Conservation (phyloP, 768 basidiomycete species). For the Strobilomyces confusus region DNA sequence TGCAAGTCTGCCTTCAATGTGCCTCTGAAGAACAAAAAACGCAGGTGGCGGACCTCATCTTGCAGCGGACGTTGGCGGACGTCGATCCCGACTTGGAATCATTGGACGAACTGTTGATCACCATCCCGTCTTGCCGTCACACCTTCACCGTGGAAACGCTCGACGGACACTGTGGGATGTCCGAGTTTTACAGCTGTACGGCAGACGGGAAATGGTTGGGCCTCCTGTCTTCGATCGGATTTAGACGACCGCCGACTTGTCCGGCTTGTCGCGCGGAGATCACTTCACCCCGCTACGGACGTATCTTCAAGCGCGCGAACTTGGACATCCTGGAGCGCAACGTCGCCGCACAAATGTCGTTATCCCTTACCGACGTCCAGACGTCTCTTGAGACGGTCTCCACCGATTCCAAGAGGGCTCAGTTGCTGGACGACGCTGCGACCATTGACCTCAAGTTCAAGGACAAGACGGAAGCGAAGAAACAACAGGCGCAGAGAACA, state of each 20-base stretch:
- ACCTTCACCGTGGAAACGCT: slow-evolving; percentile 69
- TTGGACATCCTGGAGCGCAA: slow-evolving; percentile 66
- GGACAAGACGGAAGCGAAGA: slow-evolving; percentile 1
- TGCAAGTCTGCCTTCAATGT: slow-evolving; percentile 55
- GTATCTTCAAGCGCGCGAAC: slow-evolving; percentile 56
- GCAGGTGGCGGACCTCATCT: slow-evolving; percentile 56
- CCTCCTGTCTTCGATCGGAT: slow-evolving; percentile 39
- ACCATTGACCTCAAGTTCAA: slow-evolving; percentile 17
- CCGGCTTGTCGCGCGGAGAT: slow-evolving; percentile 60
- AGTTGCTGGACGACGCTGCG: slow-evolving; percentile 1
- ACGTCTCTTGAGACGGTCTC: slow-evolving; percentile 28
- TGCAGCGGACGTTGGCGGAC: slow-evolving; percentile 48
- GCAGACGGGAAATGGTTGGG: slow-evolving; percentile 40
- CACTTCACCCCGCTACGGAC: slow-evolving; percentile 56
- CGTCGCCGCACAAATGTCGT: slow-evolving; percentile 49
- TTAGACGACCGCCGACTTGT: slow-evolving; percentile 47
- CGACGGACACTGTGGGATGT: slow-evolving; percentile 54
- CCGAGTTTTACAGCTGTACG: slow-evolving; percentile 43
- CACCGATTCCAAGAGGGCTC: slow-evolving; percentile 19
- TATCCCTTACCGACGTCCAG: slow-evolving; percentile 34
- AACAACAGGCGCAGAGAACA: slow-evolving; percentile 4
- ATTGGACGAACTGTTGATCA: slow-evolving; percentile 53
- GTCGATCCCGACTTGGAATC: slow-evolving; percentile 37
- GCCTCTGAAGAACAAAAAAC: slow-evolving; percentile 34
- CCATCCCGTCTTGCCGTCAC: slow-evolving; percentile 58